Conservation (phyloP, 2,329 filamentous ascomycete species). For the Cladosporium cucumerinum region DNA sequence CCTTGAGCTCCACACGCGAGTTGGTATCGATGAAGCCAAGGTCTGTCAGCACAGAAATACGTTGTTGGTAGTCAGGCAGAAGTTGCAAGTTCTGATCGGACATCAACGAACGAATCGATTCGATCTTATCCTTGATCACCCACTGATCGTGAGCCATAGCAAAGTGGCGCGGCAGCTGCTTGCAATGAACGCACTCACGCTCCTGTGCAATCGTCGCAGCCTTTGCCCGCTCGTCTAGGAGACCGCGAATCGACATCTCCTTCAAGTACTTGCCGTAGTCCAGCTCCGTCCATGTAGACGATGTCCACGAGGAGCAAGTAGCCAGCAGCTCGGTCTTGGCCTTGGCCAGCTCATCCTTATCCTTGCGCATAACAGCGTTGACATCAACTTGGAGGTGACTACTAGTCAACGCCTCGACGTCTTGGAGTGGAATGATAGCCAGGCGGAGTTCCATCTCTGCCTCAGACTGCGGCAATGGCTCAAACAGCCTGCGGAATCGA, state of each 20-base stretch:
- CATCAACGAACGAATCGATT: slow-evolving; percentile 79
- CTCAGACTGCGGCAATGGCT: slow-evolving; percentile 63
- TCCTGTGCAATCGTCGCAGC: slow-evolving; percentile 62
- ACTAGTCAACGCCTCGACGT: slow-evolving; percentile 81
- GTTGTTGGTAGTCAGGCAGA: slow-evolving; percentile 93
- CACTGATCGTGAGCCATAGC: slow-evolving; percentile 96
- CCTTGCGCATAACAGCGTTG: slow-evolving; percentile 37
- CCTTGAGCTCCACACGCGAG: slow-evolving; percentile 87
- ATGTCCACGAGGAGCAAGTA: slow-evolving; percentile 70
- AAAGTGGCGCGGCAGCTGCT: slow-evolving; percentile 84
- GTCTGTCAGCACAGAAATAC: slow-evolving; percentile 86
- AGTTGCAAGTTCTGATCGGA: slow-evolving; percentile 96
- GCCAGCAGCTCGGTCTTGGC: slow-evolving; percentile 67
- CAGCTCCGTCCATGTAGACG: slow-evolving; percentile 75
- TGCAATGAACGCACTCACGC: slow-evolving; percentile 66
- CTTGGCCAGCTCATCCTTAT: slow-evolving; percentile 50
- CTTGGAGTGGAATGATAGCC: slow-evolving; percentile 66
- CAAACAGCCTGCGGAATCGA: slow-evolving; percentile 64
- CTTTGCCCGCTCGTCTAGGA: slow-evolving; percentile 67
- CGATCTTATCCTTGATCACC: slow-evolving; percentile 92
- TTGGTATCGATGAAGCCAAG: slow-evolving; percentile 87
- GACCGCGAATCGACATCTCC: slow-evolving; percentile 75
- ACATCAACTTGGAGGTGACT: slow-evolving; percentile 49
- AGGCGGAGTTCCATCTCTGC: slow-evolving; percentile 67
- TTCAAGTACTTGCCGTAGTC: slow-evolving; percentile 74